These are phyloP conservation scores for Ceratobasidium sp. DNA, from an alignment of 1,284 basidiomycete genomes.

Conservation along the genomic window DNA sequence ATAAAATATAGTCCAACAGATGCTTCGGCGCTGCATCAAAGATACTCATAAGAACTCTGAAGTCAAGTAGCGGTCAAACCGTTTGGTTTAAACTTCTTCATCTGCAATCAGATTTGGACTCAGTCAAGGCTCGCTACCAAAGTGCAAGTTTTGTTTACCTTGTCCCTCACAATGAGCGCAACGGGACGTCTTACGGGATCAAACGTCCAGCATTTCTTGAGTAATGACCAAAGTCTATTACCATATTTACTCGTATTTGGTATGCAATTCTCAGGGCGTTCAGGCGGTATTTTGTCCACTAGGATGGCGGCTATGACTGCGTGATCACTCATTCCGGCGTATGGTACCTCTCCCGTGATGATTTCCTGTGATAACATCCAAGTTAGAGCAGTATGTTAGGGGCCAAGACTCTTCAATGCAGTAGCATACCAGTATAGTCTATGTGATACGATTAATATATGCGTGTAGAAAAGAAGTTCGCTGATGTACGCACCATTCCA, in stretches of 20 bases:
- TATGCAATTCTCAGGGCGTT: not conserved
- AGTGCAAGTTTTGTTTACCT: too few species aligned
- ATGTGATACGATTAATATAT: too few species aligned
- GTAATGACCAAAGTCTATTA: not conserved
- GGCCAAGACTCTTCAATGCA: too few species aligned
- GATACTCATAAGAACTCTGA: too few species aligned
- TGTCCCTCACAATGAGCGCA: too few species aligned
- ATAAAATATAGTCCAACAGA: too few species aligned
- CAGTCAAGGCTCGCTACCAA: too few species aligned
- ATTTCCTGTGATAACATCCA: not conserved
- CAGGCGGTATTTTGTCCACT: not conserved
- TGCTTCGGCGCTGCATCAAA: too few species aligned
- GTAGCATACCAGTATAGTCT: slow-evolving; percentile 9
- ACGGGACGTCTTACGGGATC: not conserved
- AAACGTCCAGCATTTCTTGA: not conserved
- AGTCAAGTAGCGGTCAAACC: too few species aligned
- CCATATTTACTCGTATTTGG: not conserved
- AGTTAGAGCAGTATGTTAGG: too few species aligned
- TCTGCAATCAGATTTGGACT: too few species aligned
- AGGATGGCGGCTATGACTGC: not conserved
- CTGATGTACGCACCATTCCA: not conserved
- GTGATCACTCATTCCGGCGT: not conserved
- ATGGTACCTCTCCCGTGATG: not conserved
- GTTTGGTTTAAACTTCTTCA: too few species aligned
- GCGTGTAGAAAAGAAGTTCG: not conserved